Conservation (phyloP, 1,139 yeast genomes). For the Sugiyamaella xylanicola region DNA sequence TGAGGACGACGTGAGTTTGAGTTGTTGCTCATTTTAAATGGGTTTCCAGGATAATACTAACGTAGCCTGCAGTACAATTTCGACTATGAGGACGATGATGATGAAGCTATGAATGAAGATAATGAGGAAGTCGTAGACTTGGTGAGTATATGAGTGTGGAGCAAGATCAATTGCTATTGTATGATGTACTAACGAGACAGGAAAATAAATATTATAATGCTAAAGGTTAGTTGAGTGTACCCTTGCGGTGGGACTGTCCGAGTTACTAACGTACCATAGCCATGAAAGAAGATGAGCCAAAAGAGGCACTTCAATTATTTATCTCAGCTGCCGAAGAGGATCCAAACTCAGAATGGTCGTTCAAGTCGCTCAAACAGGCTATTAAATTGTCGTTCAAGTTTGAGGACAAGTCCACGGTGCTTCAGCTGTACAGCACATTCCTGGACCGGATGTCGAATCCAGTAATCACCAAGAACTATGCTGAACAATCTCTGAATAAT, state of each 20-base stretch:
- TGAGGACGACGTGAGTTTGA: conserved; percentile 47
- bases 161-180: too few species aligned
- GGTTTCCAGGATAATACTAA: conserved; percentile 5
- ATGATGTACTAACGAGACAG: conserved; percentile 5
- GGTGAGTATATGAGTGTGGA: conserved; percentile 24
- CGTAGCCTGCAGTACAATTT: conserved; percentile 53
- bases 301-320: conserved; percentile 52
- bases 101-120: conserved; percentile 41
- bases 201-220: conserved; percentile 65
- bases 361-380: conserved; percentile 66
- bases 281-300: conserved; percentile 60
- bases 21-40: too few species aligned
- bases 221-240: conserved; percentile 41
- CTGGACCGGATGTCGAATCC: conserved; percentile 30
- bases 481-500: conserved; percentile 63
- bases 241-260: neutral
- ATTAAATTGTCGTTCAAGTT: conserved; percentile 55
- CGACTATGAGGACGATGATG: conserved; percentile 63
- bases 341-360: conserved; percentile 42
- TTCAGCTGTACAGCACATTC: conserved; percentile 40
- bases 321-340: conserved; percentile 42
- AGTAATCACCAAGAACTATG: conserved; percentile 45
- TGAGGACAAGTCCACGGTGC: conserved; percentile 43
- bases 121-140: conserved; percentile 40
- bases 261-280: conserved; percentile 33